These are phyloP conservation scores for Candida pseudoglaebosa DNA, from an alignment of 805 yeast genomes.

Conservation along the genomic window DNA sequence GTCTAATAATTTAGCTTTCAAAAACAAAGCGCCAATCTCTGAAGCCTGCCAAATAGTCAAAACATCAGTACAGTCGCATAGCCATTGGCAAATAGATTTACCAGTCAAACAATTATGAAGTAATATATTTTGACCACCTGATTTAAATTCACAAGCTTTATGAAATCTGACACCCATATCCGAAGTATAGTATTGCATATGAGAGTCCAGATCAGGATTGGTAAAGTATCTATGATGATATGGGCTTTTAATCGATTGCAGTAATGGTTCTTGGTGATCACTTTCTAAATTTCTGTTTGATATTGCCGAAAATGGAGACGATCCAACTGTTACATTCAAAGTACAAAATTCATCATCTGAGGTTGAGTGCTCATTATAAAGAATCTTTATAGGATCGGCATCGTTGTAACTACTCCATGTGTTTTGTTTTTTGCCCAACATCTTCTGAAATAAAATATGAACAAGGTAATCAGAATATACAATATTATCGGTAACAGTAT, in stretches of 20 bases:
- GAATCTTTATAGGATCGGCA: conserved; percentile 32
- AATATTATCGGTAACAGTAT: conserved; percentile 52
- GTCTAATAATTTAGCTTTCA: conserved; percentile 43
- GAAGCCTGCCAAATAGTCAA: conserved; percentile 50
- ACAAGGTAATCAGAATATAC: conserved; percentile 60
- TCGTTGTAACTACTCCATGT: conserved; percentile 58
- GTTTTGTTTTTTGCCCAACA: conserved; percentile 68
- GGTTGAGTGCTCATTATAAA: not conserved
- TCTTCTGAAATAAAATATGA: conserved; percentile 54
- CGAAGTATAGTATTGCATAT: conserved; percentile 73
- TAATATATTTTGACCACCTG: conserved; percentile 11
- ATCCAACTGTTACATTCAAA: not conserved
- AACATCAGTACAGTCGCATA: conserved; percentile 83
- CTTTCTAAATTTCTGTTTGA: not conserved
- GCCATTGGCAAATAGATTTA: conserved; percentile 79
- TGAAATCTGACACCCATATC: conserved; percentile 59
- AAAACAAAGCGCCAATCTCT: conserved; percentile 48
- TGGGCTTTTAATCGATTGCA: conserved; percentile 43
- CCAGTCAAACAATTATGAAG: conserved; percentile 62
- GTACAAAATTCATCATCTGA: not conserved
- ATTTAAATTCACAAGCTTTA: conserved; percentile 31
- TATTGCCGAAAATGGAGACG: conserved; percentile 1
- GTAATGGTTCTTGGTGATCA: not conserved
- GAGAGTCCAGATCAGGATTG: conserved; percentile 85
- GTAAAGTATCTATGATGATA: conserved; percentile 74